phyloP scores from a whole-genome alignment of 192 early-diverging fungal genomes.

The Linnemannia elongata region DNA sequence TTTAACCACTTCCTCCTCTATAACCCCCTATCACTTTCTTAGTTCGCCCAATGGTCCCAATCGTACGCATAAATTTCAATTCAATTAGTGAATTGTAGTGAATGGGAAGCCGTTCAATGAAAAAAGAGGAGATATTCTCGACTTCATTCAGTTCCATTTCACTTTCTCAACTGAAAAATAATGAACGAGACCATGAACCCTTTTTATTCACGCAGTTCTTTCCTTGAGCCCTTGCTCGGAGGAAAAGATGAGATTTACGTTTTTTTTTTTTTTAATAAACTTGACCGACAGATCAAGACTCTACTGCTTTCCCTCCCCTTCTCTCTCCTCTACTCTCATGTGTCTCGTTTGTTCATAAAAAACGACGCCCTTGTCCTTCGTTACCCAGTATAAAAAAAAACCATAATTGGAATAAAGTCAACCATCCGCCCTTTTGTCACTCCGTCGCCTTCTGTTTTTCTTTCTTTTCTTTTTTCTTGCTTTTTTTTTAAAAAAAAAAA shows the following conservation, averaged over 20 bases:
- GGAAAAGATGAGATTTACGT: not conserved
- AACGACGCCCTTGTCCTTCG: not conserved
- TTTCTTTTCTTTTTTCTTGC: not conserved
- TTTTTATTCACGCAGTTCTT: not conserved
- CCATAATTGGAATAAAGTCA: conserved; percentile 2
- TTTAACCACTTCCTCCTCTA: not conserved
- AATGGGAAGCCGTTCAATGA: not conserved
- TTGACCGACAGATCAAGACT: not conserved
- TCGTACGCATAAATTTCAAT: not conserved
- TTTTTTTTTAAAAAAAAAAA: too few relatives aligned
- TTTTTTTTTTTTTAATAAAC: too few relatives aligned
- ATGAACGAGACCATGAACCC: not conserved
- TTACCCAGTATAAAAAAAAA: not conserved
- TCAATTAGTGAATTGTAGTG: not conserved
- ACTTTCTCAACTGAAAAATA: not conserved
- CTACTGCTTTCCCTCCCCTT: not conserved
- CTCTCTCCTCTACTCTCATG: not conserved
- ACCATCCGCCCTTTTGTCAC: not conserved
- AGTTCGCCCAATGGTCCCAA: not conserved
- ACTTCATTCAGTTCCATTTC: not conserved
- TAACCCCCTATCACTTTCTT: not conserved
- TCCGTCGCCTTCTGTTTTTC: not conserved
- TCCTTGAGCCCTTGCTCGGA: not conserved
- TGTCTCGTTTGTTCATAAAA: not conserved
- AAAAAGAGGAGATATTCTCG: not conserved